A percentile compares a stretch with the other conserved stretches of the same genome.
Conservation (phyloP, 169 alveolate genomes). For the Haemoproteus tartakovskyi region DNA sequence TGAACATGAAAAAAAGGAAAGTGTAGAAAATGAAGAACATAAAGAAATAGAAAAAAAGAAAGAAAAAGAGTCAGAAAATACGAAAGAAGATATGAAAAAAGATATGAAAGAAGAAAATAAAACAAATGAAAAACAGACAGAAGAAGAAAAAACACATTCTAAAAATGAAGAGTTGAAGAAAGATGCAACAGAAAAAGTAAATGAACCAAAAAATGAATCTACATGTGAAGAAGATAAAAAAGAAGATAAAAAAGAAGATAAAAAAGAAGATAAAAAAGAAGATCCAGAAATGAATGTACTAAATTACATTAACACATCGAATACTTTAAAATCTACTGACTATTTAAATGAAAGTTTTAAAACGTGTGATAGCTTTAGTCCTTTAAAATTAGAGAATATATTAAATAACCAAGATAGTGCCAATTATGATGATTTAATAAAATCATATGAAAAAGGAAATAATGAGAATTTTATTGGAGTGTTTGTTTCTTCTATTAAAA, state of each 20-base stretch:
- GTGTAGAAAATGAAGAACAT: background rate
- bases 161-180: slow-evolving; percentile 8
- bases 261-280: background rate
- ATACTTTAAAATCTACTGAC: too few relatives aligned
- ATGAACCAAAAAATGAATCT: slow-evolving; percentile 6
- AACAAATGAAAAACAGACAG: slow-evolving; percentile 11
- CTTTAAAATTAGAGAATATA: too few relatives aligned
- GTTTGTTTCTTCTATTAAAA: slow-evolving; percentile 69
- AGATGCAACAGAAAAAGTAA: background rate
- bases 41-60: background rate
- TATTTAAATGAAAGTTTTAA: too few relatives aligned
- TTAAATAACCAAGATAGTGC: too few relatives aligned
- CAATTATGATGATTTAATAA: too few relatives aligned
- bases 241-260: background rate
- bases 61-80: background rate
- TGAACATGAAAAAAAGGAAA: background rate
- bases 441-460: too few relatives aligned
- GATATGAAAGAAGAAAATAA: slow-evolving; percentile 3
- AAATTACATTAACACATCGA: too few relatives aligned
- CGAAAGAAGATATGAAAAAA: slow-evolving; percentile 11
- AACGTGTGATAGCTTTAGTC: too few relatives aligned
- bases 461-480: slow-evolving; percentile 60
- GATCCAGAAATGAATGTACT: too few relatives aligned
- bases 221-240: background rate
- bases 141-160: too few relatives aligned